Evolutionary conservation across 2,329 filamentous ascomycete species (phyloP), one percentile per base, ranked within the genome.

Genomic region (Alternaria gansuensis): DNA sequence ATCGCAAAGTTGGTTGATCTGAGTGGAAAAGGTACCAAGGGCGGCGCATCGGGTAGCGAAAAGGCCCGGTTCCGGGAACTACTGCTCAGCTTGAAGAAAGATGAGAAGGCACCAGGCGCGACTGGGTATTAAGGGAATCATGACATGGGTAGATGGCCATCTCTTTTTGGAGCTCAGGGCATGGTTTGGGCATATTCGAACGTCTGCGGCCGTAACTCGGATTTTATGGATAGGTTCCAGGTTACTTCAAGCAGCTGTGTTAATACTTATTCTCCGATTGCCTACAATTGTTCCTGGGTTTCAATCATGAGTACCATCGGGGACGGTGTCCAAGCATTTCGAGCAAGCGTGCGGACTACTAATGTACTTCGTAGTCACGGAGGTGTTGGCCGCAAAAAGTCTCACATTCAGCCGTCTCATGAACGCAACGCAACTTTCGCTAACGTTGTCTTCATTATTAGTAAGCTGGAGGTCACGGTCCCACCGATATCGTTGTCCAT

Each of bases 1-100:
- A 98, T 99, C 74, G 90, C 93, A 24, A 99, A 98, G 83, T 80
- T 99, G 69, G 93, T 98, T n/a, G 95, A 99, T 79, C 81, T 99
- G 66, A 97, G 92, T 73, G 95, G 95, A 63, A 99, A 98, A 82
- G 93, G 94, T 13, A 82, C 87, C 59, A 91, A 89, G 79, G 93
- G 94, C 58, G 94, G 93, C 74, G 93, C 91, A 41, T 88, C 88
- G 61, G 94, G 93, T 44, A 96, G 91, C 61, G 93, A 94, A 71
- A 99, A 99, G 85, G 92, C 96, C 79, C 91, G 93, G 65, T 98
- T 99, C 85, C 89, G 95, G 67, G 94, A 98, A 81, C 75, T 98
- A 75, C 82, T 99, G 72, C 80, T 93, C 70, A 93, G 88, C 78
- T 81, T 99, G 80, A 89, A 89, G 81, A 97, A 97, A 83, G 95